Evolutionary conservation across 495 filamentous ascomycete genomes (phyloP), one percentile per base, ranked within the genome.

Genomic region (Hypoxylon trugodes): DNA sequence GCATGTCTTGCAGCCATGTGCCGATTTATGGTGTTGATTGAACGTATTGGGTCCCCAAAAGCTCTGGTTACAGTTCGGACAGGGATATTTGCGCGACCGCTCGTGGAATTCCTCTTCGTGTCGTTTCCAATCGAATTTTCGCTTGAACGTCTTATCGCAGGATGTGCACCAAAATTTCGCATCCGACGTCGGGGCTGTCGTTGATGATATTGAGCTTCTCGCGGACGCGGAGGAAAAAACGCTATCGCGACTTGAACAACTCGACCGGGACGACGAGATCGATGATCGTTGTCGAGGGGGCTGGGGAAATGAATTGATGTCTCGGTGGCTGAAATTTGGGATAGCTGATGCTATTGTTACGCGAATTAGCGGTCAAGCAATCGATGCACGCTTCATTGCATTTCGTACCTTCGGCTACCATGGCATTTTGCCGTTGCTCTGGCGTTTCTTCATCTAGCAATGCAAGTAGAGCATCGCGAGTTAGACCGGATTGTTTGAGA

Each of bases 31-130:
- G 65, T 82, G 79, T 50, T 81, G 78, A 62, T 80, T 80, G 60
- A 81, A 82, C 3, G 76, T 79, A 59, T 79, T 81, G 46, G 78
- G 76, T 15, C 77, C 77, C 77, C 77, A 81, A 57, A 81, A 81
- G 59, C 77, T 74, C 69, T 77, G 77, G 60, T 79, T 79, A 68
- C 79, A 82, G 65, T 66, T 73, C 7, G 77, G 76, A 53, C 79
- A 82, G 6, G 79, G 79, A 50, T 82, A 82, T 46, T 77, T 77
- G 55, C 77, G 77, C 57, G 77, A 79, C 32, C 79, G 77, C 62
- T 82, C 79, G 74, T 82, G 79, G 57, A 82, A 79, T 62, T 81
- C 79, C 63, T 82, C 79, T 49, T 81, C 79, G 68, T 82, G 79
- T 10, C 79, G 66, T 73, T 81, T 82, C 79, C 79, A 82, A 69